A percentile compares a stretch with the other conserved stretches of the same genome.
Conservation (phyloP, 2,329 filamentous ascomycete species). For the Fusarium nygamai region DNA sequence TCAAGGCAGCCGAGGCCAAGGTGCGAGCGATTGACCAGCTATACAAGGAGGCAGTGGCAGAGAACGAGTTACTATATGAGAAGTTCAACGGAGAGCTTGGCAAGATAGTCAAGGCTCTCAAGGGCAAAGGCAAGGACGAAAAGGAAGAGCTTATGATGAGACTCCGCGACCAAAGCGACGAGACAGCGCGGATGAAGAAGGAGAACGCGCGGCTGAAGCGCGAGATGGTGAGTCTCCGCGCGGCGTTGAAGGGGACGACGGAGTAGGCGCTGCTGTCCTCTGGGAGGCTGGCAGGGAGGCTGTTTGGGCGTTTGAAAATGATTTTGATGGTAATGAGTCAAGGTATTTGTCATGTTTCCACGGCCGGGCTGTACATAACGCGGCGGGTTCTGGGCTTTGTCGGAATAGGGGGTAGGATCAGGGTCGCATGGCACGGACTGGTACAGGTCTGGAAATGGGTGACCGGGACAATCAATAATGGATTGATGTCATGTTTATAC, state of each 20-base stretch:
- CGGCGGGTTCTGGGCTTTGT: slow-evolving; percentile 24
- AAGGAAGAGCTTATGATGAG: slow-evolving; percentile 79
- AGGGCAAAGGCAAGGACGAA: slow-evolving; percentile 77
- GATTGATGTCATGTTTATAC: slow-evolving; percentile 34
- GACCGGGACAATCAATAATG: slow-evolving; percentile 10
- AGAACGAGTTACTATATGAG: slow-evolving; percentile 93
- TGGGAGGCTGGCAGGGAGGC: slow-evolving; percentile 29
- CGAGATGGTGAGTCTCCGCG: slow-evolving; percentile 78
- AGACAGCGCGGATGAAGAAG: slow-evolving; percentile 79
- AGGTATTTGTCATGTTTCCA: slow-evolving; percentile 31
- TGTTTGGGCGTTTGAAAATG: slow-evolving; percentile 31
- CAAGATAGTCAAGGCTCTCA: slow-evolving; percentile 81
- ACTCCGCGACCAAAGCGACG: slow-evolving; percentile 79
- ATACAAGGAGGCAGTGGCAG: slow-evolving; percentile 85
- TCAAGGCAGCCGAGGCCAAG: slow-evolving; percentile 80
- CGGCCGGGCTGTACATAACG: slow-evolving; percentile 36
- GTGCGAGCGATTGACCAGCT: slow-evolving; percentile 86
- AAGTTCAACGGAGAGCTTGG: slow-evolving; percentile 91
- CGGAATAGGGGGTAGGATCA: slow-evolving; percentile 38
- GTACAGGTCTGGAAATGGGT: slow-evolving; percentile 37
- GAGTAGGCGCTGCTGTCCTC: slow-evolving; percentile 46
- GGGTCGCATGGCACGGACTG: slow-evolving; percentile 26
- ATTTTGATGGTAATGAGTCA: slow-evolving; percentile 22
- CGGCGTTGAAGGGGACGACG: slow-evolving; percentile 59
- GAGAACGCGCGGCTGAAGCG: slow-evolving; percentile 86